Evolutionary conservation across 331 rosid genomes (phyloP).

Genomic region (Malus hybrid): DNA sequence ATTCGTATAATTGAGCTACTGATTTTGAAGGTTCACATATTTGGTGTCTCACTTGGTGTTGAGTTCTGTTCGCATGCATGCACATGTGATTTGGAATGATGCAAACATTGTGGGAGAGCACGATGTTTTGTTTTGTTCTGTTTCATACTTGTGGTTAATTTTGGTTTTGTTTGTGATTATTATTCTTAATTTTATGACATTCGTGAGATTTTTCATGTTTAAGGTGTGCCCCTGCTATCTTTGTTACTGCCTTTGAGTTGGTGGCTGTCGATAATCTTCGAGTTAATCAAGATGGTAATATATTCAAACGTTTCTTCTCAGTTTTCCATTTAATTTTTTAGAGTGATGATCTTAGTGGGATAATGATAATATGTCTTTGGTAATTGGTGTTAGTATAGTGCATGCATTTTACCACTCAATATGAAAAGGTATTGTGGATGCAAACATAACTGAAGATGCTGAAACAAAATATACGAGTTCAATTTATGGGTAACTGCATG

Average conservation of each 20-base stretch:
- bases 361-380: background rate
- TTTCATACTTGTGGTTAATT: background rate
- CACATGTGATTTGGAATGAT: background rate
- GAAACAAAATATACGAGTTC: background rate
- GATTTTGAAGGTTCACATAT: background rate
- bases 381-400: background rate
- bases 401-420: background rate
- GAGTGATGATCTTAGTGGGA: background rate
- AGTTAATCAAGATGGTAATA: constrained; percentile 23
- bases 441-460: background rate
- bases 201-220: background rate
- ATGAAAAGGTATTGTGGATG: background rate
- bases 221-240: constrained; percentile 7
- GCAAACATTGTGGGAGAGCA: background rate
- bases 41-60: background rate
- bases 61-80: background rate
- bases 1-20: background rate
- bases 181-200: background rate
- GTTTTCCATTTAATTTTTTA: background rate
- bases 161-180: background rate
- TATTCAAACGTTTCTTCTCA: background rate
- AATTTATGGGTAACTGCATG: background rate
- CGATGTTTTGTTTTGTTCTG: background rate
- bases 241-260: constrained; percentile 3
- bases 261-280: background rate